Evolutionary conservation across 2,329 filamentous ascomycete genomes (phyloP), one percentile per base, ranked within the genome.

Genomic region (Arthrobotrys sphaeroides): DNA sequence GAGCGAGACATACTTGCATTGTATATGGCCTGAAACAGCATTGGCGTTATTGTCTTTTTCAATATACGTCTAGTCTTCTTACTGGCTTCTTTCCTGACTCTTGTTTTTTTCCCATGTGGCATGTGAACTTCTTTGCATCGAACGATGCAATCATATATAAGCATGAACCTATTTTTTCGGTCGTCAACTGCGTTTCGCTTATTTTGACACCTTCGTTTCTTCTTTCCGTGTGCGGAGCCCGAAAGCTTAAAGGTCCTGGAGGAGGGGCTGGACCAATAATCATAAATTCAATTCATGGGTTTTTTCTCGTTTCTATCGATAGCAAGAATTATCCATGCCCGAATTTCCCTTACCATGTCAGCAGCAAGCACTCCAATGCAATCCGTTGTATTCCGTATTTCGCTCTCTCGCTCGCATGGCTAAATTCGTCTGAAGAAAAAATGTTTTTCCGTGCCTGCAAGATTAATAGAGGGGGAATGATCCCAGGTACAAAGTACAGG

Each of bases 171-270:
- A 16, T 40, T 22, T 22, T 43, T 59, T 57, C 53, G 36, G 33
- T 47, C 64, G 62, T 62, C 20, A 70, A 70, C 43, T 70, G 66
- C 66, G 45, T 70, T 70, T 70, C 66, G 66, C 66, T 70, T 70
- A 70, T 70, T 70, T 55, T 70, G 66, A 70, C 66, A 70, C 45
- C 43, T 61, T 70, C 66, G 66, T 70, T 53, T 70, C 55, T 60
- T 70, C 66, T 61, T 70, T 45, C 66, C 66, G 20, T 55, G 43
- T 62, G 28, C 45, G 42, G 51, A 55, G 51, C 13, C n/a, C n/a
- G n/a, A 47, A 57, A 28, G 55, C 51, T 55, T 55, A 55, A 38
- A 13, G 33, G 38, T 24, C 10, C 22, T n/a, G n/a, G n/a, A n/a
- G n/a, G 66, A 70, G 66, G 66, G 66, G 66, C 36, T 70, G 66